Conservation (phyloP, 2,329 filamentous ascomycete genomes). For the Colletotrichum sublineola region DNA sequence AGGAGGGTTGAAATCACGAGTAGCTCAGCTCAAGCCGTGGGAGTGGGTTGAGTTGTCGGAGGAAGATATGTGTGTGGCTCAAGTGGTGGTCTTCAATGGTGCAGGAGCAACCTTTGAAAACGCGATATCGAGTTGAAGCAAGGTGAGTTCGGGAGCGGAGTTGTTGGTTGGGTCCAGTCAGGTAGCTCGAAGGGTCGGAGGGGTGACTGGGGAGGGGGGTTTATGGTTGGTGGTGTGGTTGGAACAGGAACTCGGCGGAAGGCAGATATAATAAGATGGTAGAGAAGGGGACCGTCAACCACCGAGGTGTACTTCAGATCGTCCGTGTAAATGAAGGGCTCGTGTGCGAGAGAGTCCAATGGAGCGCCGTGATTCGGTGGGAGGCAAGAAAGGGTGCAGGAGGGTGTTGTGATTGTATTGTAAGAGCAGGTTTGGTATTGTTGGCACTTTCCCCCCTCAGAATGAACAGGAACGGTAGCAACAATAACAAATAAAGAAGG, state of each 20-base stretch:
- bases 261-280: conserved; percentile 14
- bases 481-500: conserved; percentile 23
- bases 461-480: conserved; percentile 12
- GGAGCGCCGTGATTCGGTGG: conserved; percentile 37
- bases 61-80: not conserved
- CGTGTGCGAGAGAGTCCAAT: conserved; percentile 33
- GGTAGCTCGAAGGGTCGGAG: conserved; percentile 12
- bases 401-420: conserved; percentile 30
- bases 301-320: conserved; percentile 27
- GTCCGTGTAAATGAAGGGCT: conserved; percentile 41
- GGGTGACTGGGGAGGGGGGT: not conserved
- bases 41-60: not conserved
- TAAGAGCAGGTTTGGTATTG: conserved; percentile 4
- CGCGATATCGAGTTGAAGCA: not conserved
- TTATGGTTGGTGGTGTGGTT: not conserved
- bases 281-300: conserved; percentile 5
- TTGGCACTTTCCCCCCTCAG: not conserved
- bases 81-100: conserved; percentile 2
- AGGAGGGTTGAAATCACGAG: conserved; percentile 12
- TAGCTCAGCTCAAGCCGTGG: not conserved
- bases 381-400: conserved; percentile 17
- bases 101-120: not conserved
- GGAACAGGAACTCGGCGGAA: not conserved
- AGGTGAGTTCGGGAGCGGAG: conserved; percentile 6
- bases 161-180: conserved; percentile 8